These are phyloP conservation scores for Fusarium bulbicola DNA, from an alignment of 2,329 filamentous ascomycete genomes.

Conservation along the genomic window DNA sequence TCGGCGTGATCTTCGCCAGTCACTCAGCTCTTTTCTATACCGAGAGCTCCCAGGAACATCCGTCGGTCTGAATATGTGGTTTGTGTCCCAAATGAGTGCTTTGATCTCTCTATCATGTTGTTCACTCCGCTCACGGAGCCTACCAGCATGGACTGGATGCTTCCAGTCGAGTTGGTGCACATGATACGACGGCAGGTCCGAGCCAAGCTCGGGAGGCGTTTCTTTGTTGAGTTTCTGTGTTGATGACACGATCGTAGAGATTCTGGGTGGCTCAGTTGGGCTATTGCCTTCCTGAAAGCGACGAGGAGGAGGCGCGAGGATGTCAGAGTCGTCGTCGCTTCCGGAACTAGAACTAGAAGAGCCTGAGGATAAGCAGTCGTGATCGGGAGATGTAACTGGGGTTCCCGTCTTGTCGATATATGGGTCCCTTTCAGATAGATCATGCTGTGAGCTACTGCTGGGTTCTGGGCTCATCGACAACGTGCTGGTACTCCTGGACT, in stretches of 20 bases:
- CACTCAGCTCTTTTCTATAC: not conserved
- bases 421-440: not conserved
- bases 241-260: too few species aligned
- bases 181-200: not conserved
- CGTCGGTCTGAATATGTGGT: not conserved
- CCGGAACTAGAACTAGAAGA: not conserved
- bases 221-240: not conserved
- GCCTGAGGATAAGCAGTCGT: not conserved
- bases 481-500: not conserved
- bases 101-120: conserved; percentile 1
- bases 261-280: not conserved
- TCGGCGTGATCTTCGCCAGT: conserved; percentile 2
- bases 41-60: not conserved
- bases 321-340: not conserved
- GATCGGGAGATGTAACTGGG: not conserved
- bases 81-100: conserved; percentile 6
- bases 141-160: not conserved
- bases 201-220: not conserved
- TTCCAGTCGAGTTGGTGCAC: conserved; percentile 12
- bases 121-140: not conserved
- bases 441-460: not conserved
- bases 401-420: not conserved
- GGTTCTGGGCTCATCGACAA: not conserved
- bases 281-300: not conserved
- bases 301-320: not conserved